Conservation (phyloP, 805 yeast species). For the Priceomyces castillae region DNA sequence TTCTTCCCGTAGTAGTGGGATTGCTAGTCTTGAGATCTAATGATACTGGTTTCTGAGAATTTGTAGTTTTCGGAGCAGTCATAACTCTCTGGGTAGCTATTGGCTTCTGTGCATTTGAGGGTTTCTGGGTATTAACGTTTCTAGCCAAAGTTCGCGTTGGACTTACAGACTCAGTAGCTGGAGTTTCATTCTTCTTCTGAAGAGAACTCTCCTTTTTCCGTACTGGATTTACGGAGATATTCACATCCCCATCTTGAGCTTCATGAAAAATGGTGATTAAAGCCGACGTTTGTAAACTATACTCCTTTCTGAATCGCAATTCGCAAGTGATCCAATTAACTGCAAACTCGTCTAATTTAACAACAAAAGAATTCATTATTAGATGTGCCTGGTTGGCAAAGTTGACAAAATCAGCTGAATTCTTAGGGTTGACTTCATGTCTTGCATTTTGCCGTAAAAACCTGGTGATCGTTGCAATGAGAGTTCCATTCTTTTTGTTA, state of each 20-base stretch:
- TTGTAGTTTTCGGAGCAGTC: no score
- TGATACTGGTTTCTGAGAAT: no score
- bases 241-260: neutral
- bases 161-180: neutral
- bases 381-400: slow-evolving; percentile 39
- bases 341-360: slow-evolving; percentile 36
- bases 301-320: slow-evolving; percentile 37
- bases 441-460: slow-evolving; percentile 42
- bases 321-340: slow-evolving; percentile 44
- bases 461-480: slow-evolving; percentile 47
- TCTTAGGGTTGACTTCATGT: slow-evolving; percentile 34
- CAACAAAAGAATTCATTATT: slow-evolving; percentile 26
- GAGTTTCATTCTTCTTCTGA: neutral
- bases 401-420: slow-evolving; percentile 37
- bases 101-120: no score
- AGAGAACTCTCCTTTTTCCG: neutral
- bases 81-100: no score
- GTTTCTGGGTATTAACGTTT: no score
- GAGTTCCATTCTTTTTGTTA: slow-evolving; percentile 47
- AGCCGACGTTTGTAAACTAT: slow-evolving; percentile 25
- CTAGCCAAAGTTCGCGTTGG: no score
- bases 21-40: no score
- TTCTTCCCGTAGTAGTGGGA: neutral
- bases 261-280: slow-evolving; percentile 14
- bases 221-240: neutral